Conservation (phyloP, 148 eudicot genomes). For the Persicaria tinctoria region DNA sequence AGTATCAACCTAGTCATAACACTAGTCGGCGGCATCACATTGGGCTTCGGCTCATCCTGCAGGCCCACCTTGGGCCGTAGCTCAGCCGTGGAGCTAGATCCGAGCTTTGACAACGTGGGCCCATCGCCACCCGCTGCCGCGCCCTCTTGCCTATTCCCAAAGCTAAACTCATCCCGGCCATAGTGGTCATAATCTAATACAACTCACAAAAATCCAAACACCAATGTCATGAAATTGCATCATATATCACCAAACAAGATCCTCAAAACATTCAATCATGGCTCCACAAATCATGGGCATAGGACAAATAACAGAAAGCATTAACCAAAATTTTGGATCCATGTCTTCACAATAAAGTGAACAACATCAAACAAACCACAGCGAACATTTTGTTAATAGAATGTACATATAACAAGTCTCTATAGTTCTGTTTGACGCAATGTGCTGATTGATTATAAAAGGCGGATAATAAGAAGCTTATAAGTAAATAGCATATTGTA, state of each 20-base stretch:
- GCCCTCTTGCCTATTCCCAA: constrained; percentile 38
- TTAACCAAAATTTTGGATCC: constrained; percentile 43
- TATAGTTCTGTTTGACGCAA: no score
- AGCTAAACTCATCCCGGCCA: constrained; percentile 76
- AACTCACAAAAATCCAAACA: background rate
- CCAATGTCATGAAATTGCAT: background rate
- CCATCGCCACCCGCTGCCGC: constrained; percentile 45
- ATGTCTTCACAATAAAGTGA: constrained; percentile 24
- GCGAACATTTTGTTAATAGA: background rate
- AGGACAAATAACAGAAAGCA: background rate
- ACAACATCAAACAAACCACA: constrained; percentile 28
- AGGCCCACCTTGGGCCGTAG: constrained; percentile 24
- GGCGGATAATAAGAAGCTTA: no score
- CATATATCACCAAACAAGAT: background rate
- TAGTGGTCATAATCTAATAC: constrained; percentile 64
- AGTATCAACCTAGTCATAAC: constrained; percentile 76
- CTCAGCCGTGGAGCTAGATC: constrained; percentile 76
- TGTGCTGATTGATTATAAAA: no score
- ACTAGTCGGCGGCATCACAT: constrained; percentile 59
- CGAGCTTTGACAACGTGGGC: constrained; percentile 60
- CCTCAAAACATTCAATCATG: background rate
- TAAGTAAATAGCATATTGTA: no score
- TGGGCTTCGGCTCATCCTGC: background rate
- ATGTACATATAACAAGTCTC: constrained; percentile 39
- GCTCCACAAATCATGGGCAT: background rate